These are phyloP conservation scores for Trichoderma sp. DNA, from an alignment of 2,329 filamentous ascomycete species.

Conservation along the genomic window DNA sequence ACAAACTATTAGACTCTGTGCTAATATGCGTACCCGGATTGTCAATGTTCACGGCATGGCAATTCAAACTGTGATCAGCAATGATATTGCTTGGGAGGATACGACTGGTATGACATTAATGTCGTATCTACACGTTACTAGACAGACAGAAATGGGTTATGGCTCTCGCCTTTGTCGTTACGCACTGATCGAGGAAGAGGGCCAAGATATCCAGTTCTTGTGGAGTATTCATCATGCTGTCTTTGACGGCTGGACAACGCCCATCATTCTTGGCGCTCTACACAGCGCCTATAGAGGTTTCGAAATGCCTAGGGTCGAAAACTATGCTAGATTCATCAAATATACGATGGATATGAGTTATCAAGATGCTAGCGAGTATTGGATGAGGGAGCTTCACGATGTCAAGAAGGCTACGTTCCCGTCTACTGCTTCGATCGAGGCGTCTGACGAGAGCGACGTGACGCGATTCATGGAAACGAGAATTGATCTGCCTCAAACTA, in stretches of 20 bases:
- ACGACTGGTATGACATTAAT: not conserved
- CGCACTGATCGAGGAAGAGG: not conserved
- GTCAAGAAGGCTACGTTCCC: slow-evolving; percentile 17
- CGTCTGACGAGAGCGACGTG: not conserved
- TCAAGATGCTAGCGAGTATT: slow-evolving; percentile 12
- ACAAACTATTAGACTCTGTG: slow-evolving; percentile 19
- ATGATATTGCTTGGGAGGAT: slow-evolving; percentile 16
- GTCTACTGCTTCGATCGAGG: not conserved
- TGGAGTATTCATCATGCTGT: slow-evolving; percentile 23
- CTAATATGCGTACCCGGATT: slow-evolving; percentile 26
- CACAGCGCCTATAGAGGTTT: not conserved
- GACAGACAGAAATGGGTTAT: slow-evolving; percentile 5
- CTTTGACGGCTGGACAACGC: slow-evolving; percentile 25
- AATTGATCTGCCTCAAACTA: not conserved
- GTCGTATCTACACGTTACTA: not conserved
- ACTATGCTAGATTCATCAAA: slow-evolving; percentile 15
- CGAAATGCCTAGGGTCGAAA: slow-evolving; percentile 1
- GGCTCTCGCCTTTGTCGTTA: slow-evolving; percentile 18
- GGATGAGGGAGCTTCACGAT: slow-evolving; percentile 12
- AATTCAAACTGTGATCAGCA: slow-evolving; percentile 20
- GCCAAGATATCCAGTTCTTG: slow-evolving; percentile 5
- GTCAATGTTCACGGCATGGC: slow-evolving; percentile 18
- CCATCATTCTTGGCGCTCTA: not conserved
- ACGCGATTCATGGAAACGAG: slow-evolving; percentile 12
- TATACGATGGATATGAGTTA: slow-evolving; percentile 11